Percentiles rank a stretch among this genome's conserved stretches.
phyloP scores from a whole-genome alignment of 2,329 filamentous ascomycete genomes.

The Aspergillus caelatus region DNA sequence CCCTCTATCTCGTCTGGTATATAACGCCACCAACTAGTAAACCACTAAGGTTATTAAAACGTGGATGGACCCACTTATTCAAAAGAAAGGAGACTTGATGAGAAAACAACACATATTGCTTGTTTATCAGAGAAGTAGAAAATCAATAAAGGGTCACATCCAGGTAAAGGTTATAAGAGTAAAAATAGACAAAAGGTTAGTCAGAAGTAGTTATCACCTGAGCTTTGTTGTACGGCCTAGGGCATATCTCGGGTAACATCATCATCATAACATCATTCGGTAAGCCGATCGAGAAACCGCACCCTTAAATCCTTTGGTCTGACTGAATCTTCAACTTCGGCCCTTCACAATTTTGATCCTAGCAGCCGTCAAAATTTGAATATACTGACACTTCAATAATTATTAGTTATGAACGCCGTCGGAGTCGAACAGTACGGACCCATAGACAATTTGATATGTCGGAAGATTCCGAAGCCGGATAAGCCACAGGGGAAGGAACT shows the following conservation, averaged over 20 bases:
- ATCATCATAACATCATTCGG: background rate
- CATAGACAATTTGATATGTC: background rate
- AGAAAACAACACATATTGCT: too few species aligned
- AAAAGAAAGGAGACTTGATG: too few species aligned
- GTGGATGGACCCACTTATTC: too few species aligned
- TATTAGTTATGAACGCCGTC: background rate
- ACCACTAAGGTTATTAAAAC: too few species aligned
- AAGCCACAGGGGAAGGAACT: background rate
- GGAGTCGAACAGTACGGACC: background rate
- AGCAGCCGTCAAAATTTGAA: background rate
- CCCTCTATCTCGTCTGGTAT: too few species aligned
- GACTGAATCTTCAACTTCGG: background rate
- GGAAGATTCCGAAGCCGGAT: background rate
- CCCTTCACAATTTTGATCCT: background rate
- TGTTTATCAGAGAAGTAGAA: too few species aligned
- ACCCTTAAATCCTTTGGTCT: background rate
- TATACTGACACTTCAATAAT: fast-evolving
- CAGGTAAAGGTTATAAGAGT: too few species aligned
- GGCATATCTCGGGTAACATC: background rate
- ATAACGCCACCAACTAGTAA: too few species aligned
- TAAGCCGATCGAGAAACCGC: background rate
- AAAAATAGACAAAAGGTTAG: too few species aligned
- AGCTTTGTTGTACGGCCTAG: background rate
- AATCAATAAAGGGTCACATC: too few species aligned
- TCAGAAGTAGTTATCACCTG: too few species aligned